Conservation (phyloP, 2,329 filamentous ascomycete species). For the Setomelanomma holmii region DNA sequence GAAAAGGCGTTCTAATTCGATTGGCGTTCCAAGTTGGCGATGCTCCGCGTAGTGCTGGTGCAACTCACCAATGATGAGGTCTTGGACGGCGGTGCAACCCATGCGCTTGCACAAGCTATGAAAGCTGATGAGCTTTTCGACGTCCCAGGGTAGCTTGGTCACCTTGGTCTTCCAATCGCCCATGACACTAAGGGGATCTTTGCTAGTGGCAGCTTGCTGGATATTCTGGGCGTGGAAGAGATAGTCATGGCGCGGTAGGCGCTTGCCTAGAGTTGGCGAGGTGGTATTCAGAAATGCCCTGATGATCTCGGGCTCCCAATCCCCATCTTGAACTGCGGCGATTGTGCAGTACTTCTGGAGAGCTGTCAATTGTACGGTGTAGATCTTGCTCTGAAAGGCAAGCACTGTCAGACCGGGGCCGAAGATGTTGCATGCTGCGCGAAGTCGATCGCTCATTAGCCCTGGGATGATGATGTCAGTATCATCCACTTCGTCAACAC, state of each 20-base stretch:
- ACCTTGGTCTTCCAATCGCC: not conserved
- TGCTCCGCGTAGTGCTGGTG: not conserved
- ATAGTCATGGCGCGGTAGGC: not conserved
- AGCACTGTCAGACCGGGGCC: not conserved
- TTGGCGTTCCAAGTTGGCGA: not conserved
- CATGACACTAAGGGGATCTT: not conserved
- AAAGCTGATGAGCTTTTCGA: not conserved
- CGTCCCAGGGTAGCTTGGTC: not conserved
- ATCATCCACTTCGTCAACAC: not conserved
- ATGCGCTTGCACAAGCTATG: not conserved
- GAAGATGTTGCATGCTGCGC: not conserved
- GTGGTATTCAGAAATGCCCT: not conserved
- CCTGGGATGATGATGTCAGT: not conserved
- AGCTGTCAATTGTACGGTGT: no score
- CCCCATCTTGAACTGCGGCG: not conserved
- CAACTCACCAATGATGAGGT: not conserved
- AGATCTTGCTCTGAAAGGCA: no score
- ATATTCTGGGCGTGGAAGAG: not conserved
- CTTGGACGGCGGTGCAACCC: not conserved
- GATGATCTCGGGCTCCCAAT: not conserved
- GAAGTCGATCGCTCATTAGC: not conserved
- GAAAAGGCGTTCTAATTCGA: no score
- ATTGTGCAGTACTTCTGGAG: no score
- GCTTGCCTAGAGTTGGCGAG: not conserved
- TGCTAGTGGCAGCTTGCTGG: not conserved